Base-by-base conservation (phyloP, 345 rosid genomes). In the Toxicodendron radicans region DNA sequence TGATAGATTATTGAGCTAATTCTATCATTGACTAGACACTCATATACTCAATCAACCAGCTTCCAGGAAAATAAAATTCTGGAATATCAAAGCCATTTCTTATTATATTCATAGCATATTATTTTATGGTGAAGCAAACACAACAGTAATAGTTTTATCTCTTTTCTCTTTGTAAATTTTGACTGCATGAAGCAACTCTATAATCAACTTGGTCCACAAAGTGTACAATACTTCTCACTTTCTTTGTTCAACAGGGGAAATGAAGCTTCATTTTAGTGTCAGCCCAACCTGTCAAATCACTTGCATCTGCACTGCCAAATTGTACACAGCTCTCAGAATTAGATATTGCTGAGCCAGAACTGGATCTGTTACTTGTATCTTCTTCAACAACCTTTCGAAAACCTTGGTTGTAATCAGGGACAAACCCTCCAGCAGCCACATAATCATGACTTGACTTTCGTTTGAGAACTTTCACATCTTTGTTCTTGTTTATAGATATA, bases 261-360 rank as follows among this genome's bases (percentile, higher is more conserved):
- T 1, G 8, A 58, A 53, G 53, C 66, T 45, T 58, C 45, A 48
- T 41, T 45, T 67, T 13, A 52, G 23, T 27, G 60, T 57, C 41
- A 27, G 56, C 49, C 79, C 76, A 87, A 91, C 98, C 97, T 92
- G 97, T 89, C 86, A 95, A 87, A 72, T 93, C 97, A 85, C 97
- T 93, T 27, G 89, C 91, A 78, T 91, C 97, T 12, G 86, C 90
- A 74, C 88, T 79, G 23, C 91, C 93, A 83, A 87, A 92, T 78
- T 86, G 99, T 20, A 85, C 98, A 80, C 95, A 92, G 83, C 99
- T 96, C 83, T 96, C 98, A 5, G 97, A 88, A 77, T 92, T 93
- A 3, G 99, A 96, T 86, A 92, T 78, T 62, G 97, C 99, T 17
- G 99, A 96, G 13, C 99, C 98, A 21, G 98, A 96, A 83, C 99